Evolutionary conservation across 2,329 filamentous ascomycete species (phyloP).

Genomic region (Colletotrichum chlorophyti): DNA sequence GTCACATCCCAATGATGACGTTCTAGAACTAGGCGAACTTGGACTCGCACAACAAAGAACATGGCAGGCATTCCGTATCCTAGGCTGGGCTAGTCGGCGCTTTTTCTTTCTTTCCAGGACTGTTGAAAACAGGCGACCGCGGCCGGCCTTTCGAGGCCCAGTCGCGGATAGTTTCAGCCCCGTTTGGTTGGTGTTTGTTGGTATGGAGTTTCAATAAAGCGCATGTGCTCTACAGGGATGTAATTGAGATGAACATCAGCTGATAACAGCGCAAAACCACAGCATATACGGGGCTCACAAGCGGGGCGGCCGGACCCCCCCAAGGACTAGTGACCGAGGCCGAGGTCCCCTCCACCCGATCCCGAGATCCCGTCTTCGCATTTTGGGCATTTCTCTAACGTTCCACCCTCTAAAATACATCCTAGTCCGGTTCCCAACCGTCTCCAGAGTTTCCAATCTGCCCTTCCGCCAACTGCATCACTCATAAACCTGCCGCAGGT

Average conservation of each 20-base stretch:
- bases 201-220: no score
- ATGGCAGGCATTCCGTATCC: no score
- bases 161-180: no score
- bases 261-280: constrained; percentile 11
- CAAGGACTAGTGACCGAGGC: no score
- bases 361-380: constrained; percentile 14
- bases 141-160: no score
- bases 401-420: background rate
- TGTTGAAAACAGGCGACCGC: no score
- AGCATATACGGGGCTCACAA: constrained; percentile 1
- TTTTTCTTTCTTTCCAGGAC: no score
- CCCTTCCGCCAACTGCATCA: background rate
- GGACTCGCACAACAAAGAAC: no score
- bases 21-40: no score
- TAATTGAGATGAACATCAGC: background rate
- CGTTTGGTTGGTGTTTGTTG: no score
- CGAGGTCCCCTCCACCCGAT: background rate
- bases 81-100: no score
- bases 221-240: background rate
- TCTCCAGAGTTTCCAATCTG: background rate
- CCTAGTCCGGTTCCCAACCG: background rate
- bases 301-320: background rate
- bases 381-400: constrained; percentile 18
- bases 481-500: background rate
- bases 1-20: no score